phyloP scores from a whole-genome alignment of 2,329 filamentous ascomycete species.

The Botryotinia convoluta region DNA sequence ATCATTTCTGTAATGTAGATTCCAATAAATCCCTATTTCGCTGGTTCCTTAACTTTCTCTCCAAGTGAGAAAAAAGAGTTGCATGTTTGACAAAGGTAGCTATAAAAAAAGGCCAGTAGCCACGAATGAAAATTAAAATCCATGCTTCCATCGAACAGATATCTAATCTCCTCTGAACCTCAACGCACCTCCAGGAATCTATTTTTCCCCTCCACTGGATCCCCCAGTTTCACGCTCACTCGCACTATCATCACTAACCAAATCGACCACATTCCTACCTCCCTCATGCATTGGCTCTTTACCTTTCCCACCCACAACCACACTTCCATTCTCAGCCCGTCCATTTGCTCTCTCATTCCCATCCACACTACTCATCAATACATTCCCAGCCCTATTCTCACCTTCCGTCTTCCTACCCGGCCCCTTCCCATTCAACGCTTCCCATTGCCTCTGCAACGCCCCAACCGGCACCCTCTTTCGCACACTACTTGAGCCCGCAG shows the following conservation, averaged over 20 bases:
- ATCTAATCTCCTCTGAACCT: too few species aligned
- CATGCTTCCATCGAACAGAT: background rate
- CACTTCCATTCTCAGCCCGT: background rate
- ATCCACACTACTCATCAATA: background rate
- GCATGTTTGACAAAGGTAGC: background rate
- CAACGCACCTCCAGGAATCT: background rate
- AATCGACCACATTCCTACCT: background rate
- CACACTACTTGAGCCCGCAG: background rate
- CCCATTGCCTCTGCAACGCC: conserved; percentile 16
- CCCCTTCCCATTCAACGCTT: conserved; percentile 15
- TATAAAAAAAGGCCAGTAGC: background rate
- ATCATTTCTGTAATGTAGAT: background rate
- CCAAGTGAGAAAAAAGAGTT: background rate
- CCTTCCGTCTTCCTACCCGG: background rate
- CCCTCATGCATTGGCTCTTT: background rate
- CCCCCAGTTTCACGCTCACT: background rate
- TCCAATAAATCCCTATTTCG: background rate
- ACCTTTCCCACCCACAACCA: background rate
- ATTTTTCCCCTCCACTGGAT: background rate
- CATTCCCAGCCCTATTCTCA: background rate
- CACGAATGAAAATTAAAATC: background rate
- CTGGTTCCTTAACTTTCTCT: background rate
- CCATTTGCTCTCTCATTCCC: background rate
- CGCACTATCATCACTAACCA: conserved; percentile 2
- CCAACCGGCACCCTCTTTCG: conserved; percentile 16